These are phyloP conservation scores for Moricandia moricandioides DNA, from an alignment of 345 rosid genomes.

Conservation along the genomic window DNA sequence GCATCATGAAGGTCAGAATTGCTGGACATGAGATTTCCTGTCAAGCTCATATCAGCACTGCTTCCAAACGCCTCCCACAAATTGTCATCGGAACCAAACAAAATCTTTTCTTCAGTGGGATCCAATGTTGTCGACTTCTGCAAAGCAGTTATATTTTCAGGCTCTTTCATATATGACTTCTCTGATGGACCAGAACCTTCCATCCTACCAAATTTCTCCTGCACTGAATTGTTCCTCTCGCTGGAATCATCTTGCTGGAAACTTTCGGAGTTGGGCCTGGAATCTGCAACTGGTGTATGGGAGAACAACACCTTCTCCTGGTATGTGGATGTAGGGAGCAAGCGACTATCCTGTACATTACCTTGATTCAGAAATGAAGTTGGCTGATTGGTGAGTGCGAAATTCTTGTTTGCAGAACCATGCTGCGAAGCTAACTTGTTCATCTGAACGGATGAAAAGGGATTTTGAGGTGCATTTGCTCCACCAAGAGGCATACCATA, in stretches of 20 bases:
- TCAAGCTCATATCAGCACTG: no score
- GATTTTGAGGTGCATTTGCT: constrained; percentile 45
- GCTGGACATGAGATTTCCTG: no score
- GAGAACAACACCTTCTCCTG: constrained; percentile 45
- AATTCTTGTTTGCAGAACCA: constrained; percentile 47
- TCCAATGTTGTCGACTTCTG: no score
- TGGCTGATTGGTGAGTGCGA: constrained; percentile 49
- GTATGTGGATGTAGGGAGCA: constrained; percentile 48
- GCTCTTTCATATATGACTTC: constrained; percentile 44
- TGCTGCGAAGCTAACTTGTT: constrained; percentile 48
- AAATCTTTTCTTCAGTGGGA: no score
- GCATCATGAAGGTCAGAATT: no score
- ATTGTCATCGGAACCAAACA: no score
- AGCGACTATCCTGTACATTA: constrained; percentile 44
- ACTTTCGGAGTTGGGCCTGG: constrained; percentile 44
- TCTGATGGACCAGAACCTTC: constrained; percentile 42
- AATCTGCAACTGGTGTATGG: constrained; percentile 40
- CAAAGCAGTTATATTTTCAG: constrained; percentile 20
- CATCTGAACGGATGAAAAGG: constrained; percentile 48
- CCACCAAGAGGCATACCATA: constrained; percentile 58
- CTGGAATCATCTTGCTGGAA: constrained; percentile 44
- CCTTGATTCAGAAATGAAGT: constrained; percentile 46
- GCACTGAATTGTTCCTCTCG: constrained; percentile 42
- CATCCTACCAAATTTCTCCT: constrained; percentile 40
- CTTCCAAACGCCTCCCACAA: no score